Evolutionary conservation across 164 flowering plant genomes (phyloP).

Genomic region (Amborella trichopoda): DNA sequence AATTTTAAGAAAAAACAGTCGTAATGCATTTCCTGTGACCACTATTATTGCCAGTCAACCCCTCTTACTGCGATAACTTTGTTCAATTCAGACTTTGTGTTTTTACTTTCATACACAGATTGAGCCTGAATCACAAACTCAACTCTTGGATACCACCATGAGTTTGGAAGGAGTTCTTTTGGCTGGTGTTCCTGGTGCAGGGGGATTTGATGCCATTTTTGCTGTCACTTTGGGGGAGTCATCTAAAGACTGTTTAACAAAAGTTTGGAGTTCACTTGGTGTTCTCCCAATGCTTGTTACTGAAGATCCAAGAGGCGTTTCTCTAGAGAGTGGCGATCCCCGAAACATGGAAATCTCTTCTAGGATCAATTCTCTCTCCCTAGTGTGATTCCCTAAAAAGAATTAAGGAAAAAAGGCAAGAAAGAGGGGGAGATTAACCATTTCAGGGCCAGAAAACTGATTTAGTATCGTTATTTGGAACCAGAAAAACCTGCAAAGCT

Average conservation of each 20-base stretch:
- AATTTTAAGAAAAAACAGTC: no score
- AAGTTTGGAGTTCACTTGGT: slow-evolving; percentile 66
- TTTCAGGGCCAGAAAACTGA: background rate
- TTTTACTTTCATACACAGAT: slow-evolving; percentile 72
- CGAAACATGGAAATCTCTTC: slow-evolving; percentile 45
- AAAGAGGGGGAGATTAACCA: background rate
- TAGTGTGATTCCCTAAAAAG: background rate
- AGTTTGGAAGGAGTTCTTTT: slow-evolving; percentile 75
- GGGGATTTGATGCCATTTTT: slow-evolving; percentile 95
- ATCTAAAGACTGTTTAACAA: slow-evolving; percentile 23
- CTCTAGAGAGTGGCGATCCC: slow-evolving; percentile 73
- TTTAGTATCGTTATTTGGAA: background rate
- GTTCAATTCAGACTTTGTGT: no score
- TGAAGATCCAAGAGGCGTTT: slow-evolving; percentile 88
- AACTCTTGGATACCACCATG: slow-evolving; percentile 81
- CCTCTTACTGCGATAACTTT: no score
- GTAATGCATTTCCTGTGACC: no score
- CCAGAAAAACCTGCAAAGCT: no score
- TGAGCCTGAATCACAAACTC: slow-evolving; percentile 90
- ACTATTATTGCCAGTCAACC: no score
- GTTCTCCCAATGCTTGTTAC: slow-evolving; percentile 80
- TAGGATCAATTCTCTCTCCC: slow-evolving; percentile 41
- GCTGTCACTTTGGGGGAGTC: slow-evolving; percentile 78
- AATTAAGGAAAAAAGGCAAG: background rate
- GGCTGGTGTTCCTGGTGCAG: slow-evolving; percentile 99